Conservation (phyloP, 495 filamentous ascomycete genomes). For the Venustampulla echinocandica region DNA sequence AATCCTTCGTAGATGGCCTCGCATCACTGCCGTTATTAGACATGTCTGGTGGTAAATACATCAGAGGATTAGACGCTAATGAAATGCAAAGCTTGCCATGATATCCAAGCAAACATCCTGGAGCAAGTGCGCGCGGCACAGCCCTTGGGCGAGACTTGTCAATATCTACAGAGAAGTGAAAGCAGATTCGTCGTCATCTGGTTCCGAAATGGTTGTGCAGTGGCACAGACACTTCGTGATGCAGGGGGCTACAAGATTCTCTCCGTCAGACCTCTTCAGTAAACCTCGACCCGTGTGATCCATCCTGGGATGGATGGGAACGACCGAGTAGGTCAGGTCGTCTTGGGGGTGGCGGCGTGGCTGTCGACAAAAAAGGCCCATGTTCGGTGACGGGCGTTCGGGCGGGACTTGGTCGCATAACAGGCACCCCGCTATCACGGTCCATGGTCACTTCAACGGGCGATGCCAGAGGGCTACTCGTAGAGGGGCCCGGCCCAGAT, state of each 20-base stretch:
- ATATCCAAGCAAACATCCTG: conserved; percentile 13
- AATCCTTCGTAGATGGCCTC: conserved; percentile 10
- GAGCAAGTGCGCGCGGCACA: conserved; percentile 5
- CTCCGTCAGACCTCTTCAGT: conserved; percentile 41
- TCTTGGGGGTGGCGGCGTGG: conserved; percentile 15
- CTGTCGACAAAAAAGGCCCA: conserved; percentile 26
- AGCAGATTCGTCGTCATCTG: conserved; percentile 12
- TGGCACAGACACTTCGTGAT: conserved; percentile 17
- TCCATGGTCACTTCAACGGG: conserved; percentile 2
- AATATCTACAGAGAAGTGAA: conserved; percentile 20
- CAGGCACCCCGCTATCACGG: conserved; percentile 17
- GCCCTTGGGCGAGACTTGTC: conserved; percentile 1
- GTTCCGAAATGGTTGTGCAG: conserved; percentile 9
- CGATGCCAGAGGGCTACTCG: conserved; percentile 6
- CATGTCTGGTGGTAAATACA: conserved; percentile 5
- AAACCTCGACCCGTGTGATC: conserved; percentile 42
- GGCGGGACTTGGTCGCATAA: conserved; percentile 27
- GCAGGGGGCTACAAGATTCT: conserved; percentile 10
- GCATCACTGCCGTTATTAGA: background rate
- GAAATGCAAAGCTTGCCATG: conserved; percentile 17
- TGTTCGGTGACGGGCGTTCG: conserved; percentile 31
- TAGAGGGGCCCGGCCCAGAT: conserved; percentile 4
- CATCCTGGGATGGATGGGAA: conserved; percentile 36
- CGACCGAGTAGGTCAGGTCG: conserved; percentile 34
- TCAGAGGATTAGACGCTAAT: conserved; percentile 15